Evolutionary conservation across 192 early-diverging fungal species (phyloP), one percentile per base, ranked within the genome.

Genomic region (Coemansia sp.): DNA sequence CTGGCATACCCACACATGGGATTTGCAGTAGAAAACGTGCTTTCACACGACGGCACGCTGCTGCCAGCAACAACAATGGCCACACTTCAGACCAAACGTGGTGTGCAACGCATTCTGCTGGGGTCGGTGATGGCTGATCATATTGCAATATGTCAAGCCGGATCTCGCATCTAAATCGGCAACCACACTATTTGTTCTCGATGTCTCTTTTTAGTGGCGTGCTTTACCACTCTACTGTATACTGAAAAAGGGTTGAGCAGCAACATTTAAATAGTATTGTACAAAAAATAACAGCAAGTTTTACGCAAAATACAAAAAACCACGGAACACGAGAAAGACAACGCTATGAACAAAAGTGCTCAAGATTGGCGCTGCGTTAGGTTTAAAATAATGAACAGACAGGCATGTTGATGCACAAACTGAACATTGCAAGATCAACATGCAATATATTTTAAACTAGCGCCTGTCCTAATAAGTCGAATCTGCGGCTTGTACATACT

Each of bases 121-220:
- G 76, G 76, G 10, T 70, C 76, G 1, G 76, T 74, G 5, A 79
- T 79, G 76, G 71, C 71, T 24, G 61, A 79, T 46, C 67, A 70
- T 51, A 73, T 79, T 15, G 76, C 76, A 11, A 73, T 73, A 40
- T 79, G 76, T 54, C 26, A 15, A 5, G 15, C n/a, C 17, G 5
- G 21, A 34, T 15, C 58, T 18, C 17, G 18, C 4, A 23, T 38
- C 56, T 38, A 58, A 28, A 11, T 18, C 17, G 15, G n/a, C 15
- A 15, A 48, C n/a, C 3, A 18, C 46, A 48, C 46, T 48, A 48
- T 48, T 31, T 31, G 31, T 31, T 31, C 31, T 6, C 31, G 31
- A 31, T 31, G 31, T 31, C 31, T 28, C 26, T 31, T 31, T 31
- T 31, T 31, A 31, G 31, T 31, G 31, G 31, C 31, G 31, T 31